Evolutionary conservation across 2,329 filamentous ascomycete genomes (phyloP), one percentile per base, ranked within the genome.

Genomic region (Thermoascus crustaceus): DNA sequence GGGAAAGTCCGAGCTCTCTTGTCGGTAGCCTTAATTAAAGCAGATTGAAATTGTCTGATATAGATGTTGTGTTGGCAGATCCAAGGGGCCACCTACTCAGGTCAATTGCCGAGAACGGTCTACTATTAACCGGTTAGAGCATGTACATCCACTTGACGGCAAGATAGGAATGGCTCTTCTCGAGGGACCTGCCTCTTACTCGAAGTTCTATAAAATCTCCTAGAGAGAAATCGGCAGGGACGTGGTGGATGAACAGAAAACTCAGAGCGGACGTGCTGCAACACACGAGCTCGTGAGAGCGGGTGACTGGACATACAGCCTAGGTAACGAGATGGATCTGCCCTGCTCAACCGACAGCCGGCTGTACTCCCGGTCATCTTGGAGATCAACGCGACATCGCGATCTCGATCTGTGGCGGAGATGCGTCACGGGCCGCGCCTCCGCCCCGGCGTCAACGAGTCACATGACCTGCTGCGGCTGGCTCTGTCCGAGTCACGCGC

Each of bases 61-160:
- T 16, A 29, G 26, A 29, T 29, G 18, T 18, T 29, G 18, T 17
- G 14, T 17, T 29, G 18, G 18, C 14, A 29, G n/a, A 29, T 29
- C 13, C 4, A 7, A 29, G n/a, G 2, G 18, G 29, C 30, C 8
- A 31, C 38, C 20, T 45, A 49, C 42, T 35, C 7, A 29, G 32
- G 32, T 13, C 30, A 31, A 30, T 39, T 19, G 27, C 7, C 34
- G 29, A 33, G 7, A 29, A 17, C 16, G 14, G 9, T 1, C 9
- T 37, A 40, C 48, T 51, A 44, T 34, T 3, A 24, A 32, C 16
- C 26, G 7, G 32, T 44, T 39, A 43, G 27, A 39, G 31, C 32
- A 43, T 37, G 34, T 6, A 13, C 8, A 16, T 7, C 9, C 14
- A 29, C 5, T 16, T 29, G 7, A 29, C 14, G 5, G 14, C 9